These are phyloP conservation scores for Teunomyces barrocoloradensis DNA, from an alignment of 805 yeast genomes.

Conservation along the genomic window DNA sequence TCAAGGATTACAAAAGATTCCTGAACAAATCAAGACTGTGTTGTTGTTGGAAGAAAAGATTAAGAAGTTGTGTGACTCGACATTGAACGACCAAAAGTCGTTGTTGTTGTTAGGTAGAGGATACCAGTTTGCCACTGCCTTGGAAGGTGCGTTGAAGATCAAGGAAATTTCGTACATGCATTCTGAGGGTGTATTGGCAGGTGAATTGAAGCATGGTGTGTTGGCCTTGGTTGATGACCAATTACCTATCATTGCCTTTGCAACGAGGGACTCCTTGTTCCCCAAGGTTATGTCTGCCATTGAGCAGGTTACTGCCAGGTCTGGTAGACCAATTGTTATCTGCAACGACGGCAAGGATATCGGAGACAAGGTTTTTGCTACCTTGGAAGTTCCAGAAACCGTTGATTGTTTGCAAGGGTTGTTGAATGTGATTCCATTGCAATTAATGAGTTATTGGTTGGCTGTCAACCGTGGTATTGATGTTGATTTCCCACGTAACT, in stretches of 20 bases:
- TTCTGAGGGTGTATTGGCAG: constrained; percentile 98
- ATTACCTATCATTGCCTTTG: constrained; percentile 92
- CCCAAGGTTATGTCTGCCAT: constrained; percentile 95
- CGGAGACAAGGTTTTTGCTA: constrained; percentile 59
- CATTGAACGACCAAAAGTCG: constrained; percentile 79
- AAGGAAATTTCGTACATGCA: constrained; percentile 99
- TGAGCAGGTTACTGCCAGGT: constrained; percentile 95
- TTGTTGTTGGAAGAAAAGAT: constrained; percentile 71
- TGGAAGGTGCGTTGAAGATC: constrained; percentile 97
- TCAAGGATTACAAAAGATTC: constrained; percentile 78
- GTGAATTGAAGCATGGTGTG: constrained; percentile 98
- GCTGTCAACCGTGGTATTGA: constrained; percentile 94
- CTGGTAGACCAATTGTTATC: constrained; percentile 93
- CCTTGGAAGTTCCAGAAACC: constrained; percentile 88
- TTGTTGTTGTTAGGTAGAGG: constrained; percentile 94
- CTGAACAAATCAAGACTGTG: constrained; percentile 79
- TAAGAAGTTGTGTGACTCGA: constrained; percentile 67
- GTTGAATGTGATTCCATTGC: constrained; percentile 90
- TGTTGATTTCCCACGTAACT: constrained; percentile 97
- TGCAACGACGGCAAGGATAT: constrained; percentile 79
- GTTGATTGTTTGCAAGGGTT: constrained; percentile 98
- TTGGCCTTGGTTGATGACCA: constrained; percentile 93
- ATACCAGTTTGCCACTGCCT: constrained; percentile 93
- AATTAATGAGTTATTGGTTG: constrained; percentile 94
- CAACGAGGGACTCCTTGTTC: constrained; percentile 93